Conservation (phyloP, 805 yeast species). For the Ogataea pilisensis region DNA sequence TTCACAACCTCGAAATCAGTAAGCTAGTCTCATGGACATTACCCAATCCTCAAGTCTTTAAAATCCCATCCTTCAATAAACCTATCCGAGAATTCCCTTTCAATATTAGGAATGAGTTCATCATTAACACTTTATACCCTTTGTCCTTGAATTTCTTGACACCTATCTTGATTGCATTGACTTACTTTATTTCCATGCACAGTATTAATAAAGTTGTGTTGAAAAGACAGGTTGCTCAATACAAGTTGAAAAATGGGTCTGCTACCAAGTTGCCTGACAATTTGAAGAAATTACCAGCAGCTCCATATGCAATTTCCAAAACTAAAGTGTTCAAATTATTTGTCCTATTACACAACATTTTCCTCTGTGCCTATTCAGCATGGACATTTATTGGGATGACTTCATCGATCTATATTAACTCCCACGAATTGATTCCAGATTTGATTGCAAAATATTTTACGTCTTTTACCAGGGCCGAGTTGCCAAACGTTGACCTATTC, state of each 20-base stretch:
- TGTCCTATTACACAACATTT: slow-evolving; percentile 57
- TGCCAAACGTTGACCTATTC: slow-evolving; percentile 37
- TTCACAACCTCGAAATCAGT: slow-evolving; percentile 1
- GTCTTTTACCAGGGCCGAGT: slow-evolving; percentile 1
- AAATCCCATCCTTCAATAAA: slow-evolving; percentile 20
- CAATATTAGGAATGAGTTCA: slow-evolving; percentile 9
- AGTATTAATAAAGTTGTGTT: slow-evolving; percentile 43
- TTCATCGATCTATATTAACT: slow-evolving; percentile 42
- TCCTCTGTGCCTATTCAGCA: slow-evolving; percentile 59
- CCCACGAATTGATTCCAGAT: slow-evolving; percentile 29
- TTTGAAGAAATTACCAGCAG: slow-evolving; percentile 42
- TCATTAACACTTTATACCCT: slow-evolving; percentile 34
- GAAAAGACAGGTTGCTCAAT: slow-evolving; percentile 40
- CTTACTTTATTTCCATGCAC: slow-evolving; percentile 58
- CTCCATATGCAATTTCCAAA: slow-evolving; percentile 48
- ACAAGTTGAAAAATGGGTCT: slow-evolving; percentile 22
- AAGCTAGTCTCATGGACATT: slow-evolving; percentile 20
- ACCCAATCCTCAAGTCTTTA: slow-evolving; percentile 26
- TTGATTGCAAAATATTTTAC: slow-evolving; percentile 24
- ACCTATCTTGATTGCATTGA: slow-evolving; percentile 53
- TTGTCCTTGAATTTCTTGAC: slow-evolving; percentile 45
- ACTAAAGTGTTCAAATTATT: slow-evolving; percentile 44
- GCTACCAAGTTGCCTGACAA: slow-evolving; percentile 23
- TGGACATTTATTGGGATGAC: slow-evolving; percentile 73
- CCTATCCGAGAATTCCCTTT: slow-evolving; percentile 30